A percentile compares a stretch with the other conserved stretches of the same genome.
These are phyloP conservation scores for Scenedesmus sp. DNA, from an alignment of 163 green algal genomes.

Conservation along the genomic window DNA sequence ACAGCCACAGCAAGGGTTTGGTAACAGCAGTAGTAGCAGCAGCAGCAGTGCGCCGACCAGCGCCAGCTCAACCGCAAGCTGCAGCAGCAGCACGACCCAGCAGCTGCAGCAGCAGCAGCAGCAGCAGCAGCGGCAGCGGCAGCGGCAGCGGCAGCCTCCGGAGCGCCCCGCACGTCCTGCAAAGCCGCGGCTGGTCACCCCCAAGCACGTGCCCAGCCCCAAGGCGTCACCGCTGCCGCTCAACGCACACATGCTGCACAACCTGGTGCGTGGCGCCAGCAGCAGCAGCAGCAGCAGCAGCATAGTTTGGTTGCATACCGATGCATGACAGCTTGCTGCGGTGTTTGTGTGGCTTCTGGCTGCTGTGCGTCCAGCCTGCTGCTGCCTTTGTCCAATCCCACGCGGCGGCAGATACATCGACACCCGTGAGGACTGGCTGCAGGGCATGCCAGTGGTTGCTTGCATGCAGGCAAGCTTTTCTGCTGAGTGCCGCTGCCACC, in stretches of 20 bases:
- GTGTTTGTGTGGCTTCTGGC: too few relatives aligned
- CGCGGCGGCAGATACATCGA: too few relatives aligned
- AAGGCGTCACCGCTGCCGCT: slow-evolving; percentile 71
- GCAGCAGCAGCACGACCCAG: neutral
- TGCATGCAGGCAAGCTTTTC: too few relatives aligned
- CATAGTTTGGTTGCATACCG: slow-evolving; percentile 57
- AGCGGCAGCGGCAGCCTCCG: slow-evolving; percentile 26
- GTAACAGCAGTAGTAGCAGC: slow-evolving; percentile 4
- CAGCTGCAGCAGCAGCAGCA: slow-evolving; percentile 10
- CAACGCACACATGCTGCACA: slow-evolving; percentile 87
- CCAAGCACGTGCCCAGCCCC: slow-evolving; percentile 67
- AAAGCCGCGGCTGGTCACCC: slow-evolving; percentile 70
- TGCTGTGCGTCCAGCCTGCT: too few relatives aligned
- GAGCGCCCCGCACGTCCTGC: slow-evolving; percentile 61
- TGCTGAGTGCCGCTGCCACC: slow-evolving; percentile 20
- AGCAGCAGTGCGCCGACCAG: neutral
- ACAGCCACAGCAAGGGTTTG: neutral
- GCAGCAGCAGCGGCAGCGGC: slow-evolving; percentile 31
- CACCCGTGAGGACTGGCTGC: too few relatives aligned
- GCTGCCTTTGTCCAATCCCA: too few relatives aligned
- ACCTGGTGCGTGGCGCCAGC: slow-evolving; percentile 61
- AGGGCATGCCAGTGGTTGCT: too few relatives aligned
- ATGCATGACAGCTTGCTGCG: neutral
- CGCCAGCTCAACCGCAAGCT: neutral
- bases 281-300: neutral